These are phyloP conservation scores for Rosa multiflora DNA, from an alignment of 306 rosid genomes.

Conservation along the genomic window DNA sequence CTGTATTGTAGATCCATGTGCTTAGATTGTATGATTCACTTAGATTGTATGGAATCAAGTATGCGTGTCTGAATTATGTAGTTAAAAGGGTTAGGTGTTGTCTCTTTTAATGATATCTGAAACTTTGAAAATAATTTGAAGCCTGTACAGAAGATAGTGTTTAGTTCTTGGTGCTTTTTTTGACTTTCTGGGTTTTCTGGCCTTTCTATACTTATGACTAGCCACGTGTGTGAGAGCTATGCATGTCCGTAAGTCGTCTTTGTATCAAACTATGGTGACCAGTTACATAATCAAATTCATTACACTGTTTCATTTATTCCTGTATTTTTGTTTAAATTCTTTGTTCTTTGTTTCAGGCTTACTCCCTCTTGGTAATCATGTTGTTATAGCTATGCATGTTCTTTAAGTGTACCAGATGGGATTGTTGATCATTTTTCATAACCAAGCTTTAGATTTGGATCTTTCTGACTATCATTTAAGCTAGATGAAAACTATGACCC, in stretches of 20 bases:
- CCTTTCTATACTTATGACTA: neutral
- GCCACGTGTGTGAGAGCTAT: neutral
- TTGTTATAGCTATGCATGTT: neutral
- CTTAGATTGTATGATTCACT: neutral
- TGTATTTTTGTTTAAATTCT: neutral
- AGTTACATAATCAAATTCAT: no score
- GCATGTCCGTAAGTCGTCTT: no score
- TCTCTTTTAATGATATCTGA: neutral
- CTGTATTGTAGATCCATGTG: neutral
- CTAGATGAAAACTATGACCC: neutral
- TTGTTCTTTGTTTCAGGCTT: neutral
- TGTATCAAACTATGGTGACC: no score
- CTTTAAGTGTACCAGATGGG: neutral
- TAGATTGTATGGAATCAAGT: neutral
- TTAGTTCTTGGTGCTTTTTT: neutral
- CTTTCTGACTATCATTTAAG: no score
- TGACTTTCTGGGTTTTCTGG: neutral
- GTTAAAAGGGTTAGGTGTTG: neutral
- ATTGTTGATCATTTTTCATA: neutral
- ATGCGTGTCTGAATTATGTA: neutral
- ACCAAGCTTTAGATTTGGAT: neutral
- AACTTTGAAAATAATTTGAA: neutral
- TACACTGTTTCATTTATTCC: no score
- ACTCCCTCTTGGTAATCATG: neutral
- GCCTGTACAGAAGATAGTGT: neutral